These are phyloP conservation scores for Irineochytrium annulatum DNA, from an alignment of 192 early-diverging fungal species.

Conservation along the genomic window DNA sequence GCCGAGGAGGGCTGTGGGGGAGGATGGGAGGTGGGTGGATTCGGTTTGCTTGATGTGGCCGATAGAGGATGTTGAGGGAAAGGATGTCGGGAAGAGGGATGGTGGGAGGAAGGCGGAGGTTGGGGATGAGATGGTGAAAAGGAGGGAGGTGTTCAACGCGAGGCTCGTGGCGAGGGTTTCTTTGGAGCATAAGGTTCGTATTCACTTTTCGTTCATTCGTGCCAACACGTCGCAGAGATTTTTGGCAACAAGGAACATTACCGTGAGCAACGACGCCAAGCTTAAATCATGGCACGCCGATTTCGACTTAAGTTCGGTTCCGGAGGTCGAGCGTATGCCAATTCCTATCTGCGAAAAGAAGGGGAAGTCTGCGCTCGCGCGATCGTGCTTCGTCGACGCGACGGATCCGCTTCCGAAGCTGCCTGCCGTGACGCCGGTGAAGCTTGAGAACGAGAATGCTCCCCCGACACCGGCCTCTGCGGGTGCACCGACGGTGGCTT, in stretches of 20 bases:
- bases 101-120: slow-evolving; percentile 8
- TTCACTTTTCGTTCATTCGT: background rate
- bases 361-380: too few relatives aligned
- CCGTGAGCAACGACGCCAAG: background rate
- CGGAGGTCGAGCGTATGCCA: slow-evolving; percentile 10
- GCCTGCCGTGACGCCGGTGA: slow-evolving; percentile 7
- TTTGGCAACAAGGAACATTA: slow-evolving; percentile 8
- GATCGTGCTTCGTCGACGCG: background rate
- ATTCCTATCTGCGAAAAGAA: too few relatives aligned
- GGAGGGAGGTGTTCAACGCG: slow-evolving; percentile 15
- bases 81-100: background rate
- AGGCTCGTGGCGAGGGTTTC: slow-evolving; percentile 9
- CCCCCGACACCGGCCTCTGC: background rate
- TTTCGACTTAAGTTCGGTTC: slow-evolving; percentile 28
- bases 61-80: slow-evolving; percentile 3
- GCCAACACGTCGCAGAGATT: slow-evolving; percentile 8
- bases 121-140: slow-evolving; percentile 9
- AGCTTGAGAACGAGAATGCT: background rate
- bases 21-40: background rate
- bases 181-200: slow-evolving; percentile 19
- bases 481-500: background rate
- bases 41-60: slow-evolving; percentile 5
- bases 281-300: slow-evolving; percentile 27
- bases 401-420: slow-evolving; percentile 28
- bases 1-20: slow-evolving; percentile 18